phyloP scores from a whole-genome alignment of 495 filamentous ascomycete genomes.

The Xylaria intraflava region DNA sequence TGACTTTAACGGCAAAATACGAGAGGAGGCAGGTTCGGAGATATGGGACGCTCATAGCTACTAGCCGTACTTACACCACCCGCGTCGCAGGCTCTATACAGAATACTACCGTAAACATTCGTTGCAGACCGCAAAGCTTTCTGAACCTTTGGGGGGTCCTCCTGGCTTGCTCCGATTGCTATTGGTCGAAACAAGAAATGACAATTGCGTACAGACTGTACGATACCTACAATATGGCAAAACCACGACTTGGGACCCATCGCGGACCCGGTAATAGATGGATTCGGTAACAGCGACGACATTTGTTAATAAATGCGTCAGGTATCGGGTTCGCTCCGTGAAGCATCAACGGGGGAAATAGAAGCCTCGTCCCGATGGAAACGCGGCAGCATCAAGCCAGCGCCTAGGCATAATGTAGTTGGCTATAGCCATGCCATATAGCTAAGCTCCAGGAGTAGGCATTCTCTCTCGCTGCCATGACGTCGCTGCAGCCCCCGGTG shows the following conservation, averaged over 20 bases:
- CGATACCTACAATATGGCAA: neutral
- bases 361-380: too few relatives aligned
- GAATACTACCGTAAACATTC: slow-evolving; percentile 5
- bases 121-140: neutral
- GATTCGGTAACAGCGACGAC: neutral
- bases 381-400: neutral
- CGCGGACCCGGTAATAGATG: neutral
- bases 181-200: neutral
- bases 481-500: too few relatives aligned
- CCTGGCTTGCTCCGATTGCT: neutral
- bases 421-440: too few relatives aligned
- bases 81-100: neutral
- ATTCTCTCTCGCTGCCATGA: too few relatives aligned
- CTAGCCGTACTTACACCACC: too few relatives aligned
- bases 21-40: too few relatives aligned
- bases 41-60: too few relatives aligned
- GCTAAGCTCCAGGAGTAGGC: too few relatives aligned
- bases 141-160: too few relatives aligned
- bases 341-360: neutral
- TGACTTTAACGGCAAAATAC: neutral
- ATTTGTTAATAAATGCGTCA: too few relatives aligned
- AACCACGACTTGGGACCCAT: neutral
- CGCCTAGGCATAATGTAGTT: neutral
- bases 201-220: neutral
- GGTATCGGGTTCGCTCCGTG: too few relatives aligned